These are phyloP conservation scores for Penicillium sp. DNA, from an alignment of 2,329 filamentous ascomycete species.

Conservation along the genomic window DNA sequence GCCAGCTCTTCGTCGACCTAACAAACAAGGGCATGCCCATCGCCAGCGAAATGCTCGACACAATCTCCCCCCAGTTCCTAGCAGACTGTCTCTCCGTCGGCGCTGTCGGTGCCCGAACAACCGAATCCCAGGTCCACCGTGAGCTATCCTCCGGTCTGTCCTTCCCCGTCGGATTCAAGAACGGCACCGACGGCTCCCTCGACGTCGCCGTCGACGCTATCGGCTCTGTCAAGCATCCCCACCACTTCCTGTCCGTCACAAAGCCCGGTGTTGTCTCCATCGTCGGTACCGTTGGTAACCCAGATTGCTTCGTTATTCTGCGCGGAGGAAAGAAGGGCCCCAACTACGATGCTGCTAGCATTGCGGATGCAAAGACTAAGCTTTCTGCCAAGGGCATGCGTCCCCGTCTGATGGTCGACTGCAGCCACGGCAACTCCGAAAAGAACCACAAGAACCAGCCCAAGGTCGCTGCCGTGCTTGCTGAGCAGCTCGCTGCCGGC, in stretches of 20 bases:
- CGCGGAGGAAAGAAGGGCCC: slow-evolving; percentile 89
- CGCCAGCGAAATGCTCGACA: slow-evolving; percentile 96
- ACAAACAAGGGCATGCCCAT: slow-evolving; percentile 92
- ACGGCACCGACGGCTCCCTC: slow-evolving; percentile 90
- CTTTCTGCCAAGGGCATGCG: slow-evolving; percentile 71
- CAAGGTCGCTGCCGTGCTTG: slow-evolving; percentile 79
- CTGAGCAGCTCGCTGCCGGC: slow-evolving; percentile 79
- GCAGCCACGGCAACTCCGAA: slow-evolving; percentile 91
- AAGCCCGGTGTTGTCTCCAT: slow-evolving; percentile 95
- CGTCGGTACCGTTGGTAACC: slow-evolving; percentile 89
- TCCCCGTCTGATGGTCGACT: slow-evolving; percentile 91
- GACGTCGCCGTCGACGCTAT: slow-evolving; percentile 93
- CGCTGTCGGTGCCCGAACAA: slow-evolving; percentile 92
- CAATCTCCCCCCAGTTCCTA: slow-evolving; percentile 94
- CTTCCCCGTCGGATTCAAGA: slow-evolving; percentile 99
- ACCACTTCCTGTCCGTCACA: slow-evolving; percentile 96
- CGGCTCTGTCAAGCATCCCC: slow-evolving; percentile 83
- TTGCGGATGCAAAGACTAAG: slow-evolving; percentile 77
- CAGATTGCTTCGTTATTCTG: slow-evolving; percentile 95
- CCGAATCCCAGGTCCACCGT: slow-evolving; percentile 91
- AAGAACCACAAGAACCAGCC: slow-evolving; percentile 99
- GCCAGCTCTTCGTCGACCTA: slow-evolving; percentile 90
- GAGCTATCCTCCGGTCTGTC: slow-evolving; percentile 91
- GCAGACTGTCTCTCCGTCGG: slow-evolving; percentile 89
- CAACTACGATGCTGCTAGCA: slow-evolving; percentile 86